phyloP scores from a whole-genome alignment of 495 filamentous ascomycete species.

The Aspergillus avenaceus region DNA sequence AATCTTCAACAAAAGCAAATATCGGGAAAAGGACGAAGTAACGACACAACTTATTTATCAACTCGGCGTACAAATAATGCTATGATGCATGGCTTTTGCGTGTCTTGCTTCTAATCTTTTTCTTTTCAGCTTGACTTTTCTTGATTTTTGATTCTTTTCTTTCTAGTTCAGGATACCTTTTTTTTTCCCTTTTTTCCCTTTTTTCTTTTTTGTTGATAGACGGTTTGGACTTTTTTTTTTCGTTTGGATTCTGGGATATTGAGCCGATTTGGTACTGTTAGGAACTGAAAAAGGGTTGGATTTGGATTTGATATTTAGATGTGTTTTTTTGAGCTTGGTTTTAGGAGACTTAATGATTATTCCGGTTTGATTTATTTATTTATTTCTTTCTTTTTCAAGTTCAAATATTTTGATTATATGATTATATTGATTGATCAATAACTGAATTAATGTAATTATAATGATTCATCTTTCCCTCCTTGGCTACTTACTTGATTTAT shows the following conservation, averaged over 20 bases:
- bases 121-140: background rate
- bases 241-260: no score
- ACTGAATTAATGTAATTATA: no score
- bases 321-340: background rate
- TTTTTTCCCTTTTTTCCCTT: background rate
- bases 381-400: background rate
- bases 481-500: no score
- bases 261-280: no score
- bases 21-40: no score
- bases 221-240: conserved; percentile 9
- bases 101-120: background rate
- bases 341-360: background rate
- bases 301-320: background rate
- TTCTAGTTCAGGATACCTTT: background rate
- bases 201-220: conserved; percentile 15
- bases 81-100: no score
- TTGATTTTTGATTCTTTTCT: background rate
- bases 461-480: no score
- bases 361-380: background rate
- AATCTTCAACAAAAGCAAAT: no score
- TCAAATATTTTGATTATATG: background rate
- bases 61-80: no score
- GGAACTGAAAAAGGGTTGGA: no score
- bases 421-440: background rate
- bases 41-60: no score